Evolutionary conservation across 2,329 filamentous ascomycete genomes (phyloP), one percentile per base, ranked within the genome.

Genomic region (Fusarium mangiferae): DNA sequence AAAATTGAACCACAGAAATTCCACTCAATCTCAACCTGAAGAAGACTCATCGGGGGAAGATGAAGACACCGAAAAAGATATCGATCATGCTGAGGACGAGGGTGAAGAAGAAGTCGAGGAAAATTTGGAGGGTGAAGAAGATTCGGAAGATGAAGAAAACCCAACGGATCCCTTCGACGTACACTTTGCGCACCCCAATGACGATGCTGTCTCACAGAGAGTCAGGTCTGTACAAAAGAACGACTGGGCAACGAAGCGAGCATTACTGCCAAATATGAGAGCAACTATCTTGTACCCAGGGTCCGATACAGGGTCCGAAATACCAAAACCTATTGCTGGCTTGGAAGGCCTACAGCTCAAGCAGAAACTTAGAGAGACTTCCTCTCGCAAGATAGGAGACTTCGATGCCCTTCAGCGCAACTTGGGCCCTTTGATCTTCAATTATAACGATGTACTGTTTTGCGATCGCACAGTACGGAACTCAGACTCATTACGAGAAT

Each of bases 381-480:
- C 90, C 30, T 80, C 81, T 24, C 86, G 88, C 57, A 85, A 89
- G 75, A 83, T 90, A 51, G 82, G 88, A 7, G 83, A 83, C 7
- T 90, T 97, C 66, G 87, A 90, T 62, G 82, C 86, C 1, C 81
- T 91, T 2, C 91, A 94, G 78, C 88, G 91, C 75, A 85, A 87
- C 4, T 78, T 98, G 42, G 90, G 92, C 5, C 89, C 92, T 1
- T 86, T 92, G 15, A 85, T 98, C 2, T 98, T 97, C 81, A 90
- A 91, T 75, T 98, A 98, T 79, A 89, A 90, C 62, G 96, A 98
- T 79, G 77, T 97, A 3, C 83, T 98, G 3, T 93, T 93, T 78
- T 94, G 92, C 63, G 90, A 91, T 59, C 89, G 96, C 48, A 94
- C 89, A 1, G 83, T 91, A 4, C 84, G 87, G 22, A 96, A 96